Percentiles rank a stretch among this genome's conserved stretches.
Conservation (phyloP, 2,329 filamentous ascomycete species). For the Didymella segeticola region DNA sequence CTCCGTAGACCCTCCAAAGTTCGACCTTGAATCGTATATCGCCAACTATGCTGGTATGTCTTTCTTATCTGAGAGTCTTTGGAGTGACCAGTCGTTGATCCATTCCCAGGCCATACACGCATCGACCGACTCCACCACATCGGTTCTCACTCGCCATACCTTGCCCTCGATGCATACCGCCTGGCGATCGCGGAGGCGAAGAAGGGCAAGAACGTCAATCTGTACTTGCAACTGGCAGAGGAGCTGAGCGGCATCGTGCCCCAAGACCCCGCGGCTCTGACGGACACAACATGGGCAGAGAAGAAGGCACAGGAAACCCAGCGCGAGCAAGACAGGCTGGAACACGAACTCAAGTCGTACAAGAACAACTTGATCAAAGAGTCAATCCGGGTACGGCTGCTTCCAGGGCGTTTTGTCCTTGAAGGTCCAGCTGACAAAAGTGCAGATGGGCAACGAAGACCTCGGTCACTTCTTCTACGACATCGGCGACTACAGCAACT, state of each 20-base stretch:
- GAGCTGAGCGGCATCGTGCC: constrained; percentile 69
- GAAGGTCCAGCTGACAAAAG: constrained; percentile 8
- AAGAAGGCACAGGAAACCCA: constrained; percentile 70
- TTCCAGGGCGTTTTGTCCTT: neutral
- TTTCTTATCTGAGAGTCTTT: neutral
- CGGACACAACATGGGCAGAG: constrained; percentile 79
- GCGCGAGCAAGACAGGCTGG: constrained; percentile 75
- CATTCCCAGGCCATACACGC: constrained; percentile 72
- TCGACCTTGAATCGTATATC: constrained; percentile 91
- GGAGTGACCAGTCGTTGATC: neutral
- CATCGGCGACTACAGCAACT: constrained; percentile 74
- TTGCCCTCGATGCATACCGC: constrained; percentile 82
- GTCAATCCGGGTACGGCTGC: constrained; percentile 77
- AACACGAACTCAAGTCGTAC: constrained; percentile 86
- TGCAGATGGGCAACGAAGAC: constrained; percentile 92
- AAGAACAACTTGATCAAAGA: constrained; percentile 98
- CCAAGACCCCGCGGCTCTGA: constrained; percentile 69
- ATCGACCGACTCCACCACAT: constrained; percentile 84
- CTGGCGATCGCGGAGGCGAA: constrained; percentile 79
- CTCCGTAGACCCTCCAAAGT: constrained; percentile 74
- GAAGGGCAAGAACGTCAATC: constrained; percentile 71
- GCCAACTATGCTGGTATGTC: constrained; percentile 80
- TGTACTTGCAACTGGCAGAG: constrained; percentile 74
- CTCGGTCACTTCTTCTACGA: constrained; percentile 82
- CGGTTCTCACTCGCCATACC: constrained; percentile 75